A percentile compares a stretch with the other conserved stretches of the same genome.
phyloP scores from a whole-genome alignment of 1,139 yeast species.

The Sugiyamaella neomexicana region DNA sequence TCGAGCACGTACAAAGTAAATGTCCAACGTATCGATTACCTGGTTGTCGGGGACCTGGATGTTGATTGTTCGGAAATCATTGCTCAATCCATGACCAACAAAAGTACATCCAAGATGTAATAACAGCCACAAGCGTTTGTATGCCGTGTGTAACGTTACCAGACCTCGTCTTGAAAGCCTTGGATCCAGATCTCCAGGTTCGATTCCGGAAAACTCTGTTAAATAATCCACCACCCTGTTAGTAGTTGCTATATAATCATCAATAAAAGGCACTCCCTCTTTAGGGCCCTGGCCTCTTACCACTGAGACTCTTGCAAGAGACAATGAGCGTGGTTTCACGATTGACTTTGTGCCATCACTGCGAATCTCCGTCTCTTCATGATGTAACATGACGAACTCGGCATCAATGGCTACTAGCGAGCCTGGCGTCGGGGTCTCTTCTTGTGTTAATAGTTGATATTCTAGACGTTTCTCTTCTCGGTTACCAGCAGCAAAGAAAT shows the following conservation, averaged over 20 bases:
- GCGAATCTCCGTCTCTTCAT: constrained; percentile 77
- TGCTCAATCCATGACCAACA: constrained; percentile 90
- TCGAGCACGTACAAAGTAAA: constrained; percentile 68
- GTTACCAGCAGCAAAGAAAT: constrained; percentile 71
- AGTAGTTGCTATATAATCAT: constrained; percentile 82
- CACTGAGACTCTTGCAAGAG: constrained; percentile 88
- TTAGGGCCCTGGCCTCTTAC: constrained; percentile 67
- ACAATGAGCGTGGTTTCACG: constrained; percentile 70
- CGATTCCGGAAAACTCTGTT: constrained; percentile 90
- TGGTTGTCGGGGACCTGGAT: constrained; percentile 82
- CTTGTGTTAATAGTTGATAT: constrained; percentile 60
- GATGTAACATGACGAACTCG: constrained; percentile 82
- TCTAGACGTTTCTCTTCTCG: constrained; percentile 61
- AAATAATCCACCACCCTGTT: constrained; percentile 73
- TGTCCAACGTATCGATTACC: constrained; percentile 84
- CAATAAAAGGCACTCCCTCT: constrained; percentile 80
- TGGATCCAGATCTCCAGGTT: constrained; percentile 86
- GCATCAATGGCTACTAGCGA: constrained; percentile 92
- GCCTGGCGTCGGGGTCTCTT: constrained; percentile 74
- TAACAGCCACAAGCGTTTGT: constrained; percentile 84
- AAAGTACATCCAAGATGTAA: constrained; percentile 86
- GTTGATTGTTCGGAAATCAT: constrained; percentile 91
- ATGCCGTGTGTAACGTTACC: constrained; percentile 81
- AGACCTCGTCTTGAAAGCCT: constrained; percentile 62
- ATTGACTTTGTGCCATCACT: constrained; percentile 68